Conservation (phyloP, 78 protist genomes). For the Ministeria vibrans region DNA sequence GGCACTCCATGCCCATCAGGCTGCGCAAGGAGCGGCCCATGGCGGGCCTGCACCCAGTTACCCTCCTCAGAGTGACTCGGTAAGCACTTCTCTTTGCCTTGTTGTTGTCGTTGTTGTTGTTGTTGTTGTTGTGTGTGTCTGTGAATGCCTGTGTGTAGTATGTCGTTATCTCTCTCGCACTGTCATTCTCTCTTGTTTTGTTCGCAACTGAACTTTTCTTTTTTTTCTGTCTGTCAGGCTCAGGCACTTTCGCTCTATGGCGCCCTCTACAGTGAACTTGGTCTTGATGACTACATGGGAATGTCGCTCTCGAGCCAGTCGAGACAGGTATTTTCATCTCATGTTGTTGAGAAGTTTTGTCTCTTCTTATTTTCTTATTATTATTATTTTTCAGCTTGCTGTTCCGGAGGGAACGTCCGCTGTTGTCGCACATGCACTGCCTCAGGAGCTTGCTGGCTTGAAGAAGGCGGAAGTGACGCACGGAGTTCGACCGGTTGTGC, state of each 20-base stretch:
- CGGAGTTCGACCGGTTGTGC: background rate
- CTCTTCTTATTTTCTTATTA: background rate
- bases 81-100: background rate
- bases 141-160: background rate
- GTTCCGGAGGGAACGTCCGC: background rate
- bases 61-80: background rate
- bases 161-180: background rate
- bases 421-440: background rate
- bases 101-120: background rate
- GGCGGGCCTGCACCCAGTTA: background rate
- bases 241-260: background rate
- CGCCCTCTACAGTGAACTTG: background rate
- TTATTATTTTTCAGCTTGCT: background rate
- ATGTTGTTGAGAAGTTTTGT: background rate
- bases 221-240: background rate
- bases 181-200: background rate
- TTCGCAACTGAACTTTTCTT: background rate
- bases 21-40: too few species aligned
- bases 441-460: background rate
- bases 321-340: background rate
- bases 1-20: too few species aligned
- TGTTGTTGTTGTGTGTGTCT: background rate
- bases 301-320: background rate
- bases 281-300: constrained; percentile 11
- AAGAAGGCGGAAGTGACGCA: background rate